Base-by-base conservation (phyloP, 2,329 filamentous ascomycete genomes). In the Cladophialophora exuberans region DNA sequence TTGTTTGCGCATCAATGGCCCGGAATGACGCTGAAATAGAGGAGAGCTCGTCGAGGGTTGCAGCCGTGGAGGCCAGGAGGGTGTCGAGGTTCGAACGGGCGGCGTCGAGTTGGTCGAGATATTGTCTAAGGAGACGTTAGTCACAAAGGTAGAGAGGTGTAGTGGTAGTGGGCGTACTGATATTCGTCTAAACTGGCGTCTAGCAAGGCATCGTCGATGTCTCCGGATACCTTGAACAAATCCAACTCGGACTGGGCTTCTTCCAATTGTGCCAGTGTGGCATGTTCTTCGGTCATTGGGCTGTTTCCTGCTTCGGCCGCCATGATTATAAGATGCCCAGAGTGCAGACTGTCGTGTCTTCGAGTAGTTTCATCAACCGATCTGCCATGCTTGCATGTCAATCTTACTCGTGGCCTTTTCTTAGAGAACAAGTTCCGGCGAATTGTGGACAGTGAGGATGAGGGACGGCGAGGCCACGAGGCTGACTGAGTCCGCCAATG, bases 101-200 rank as follows among this genome's bases (percentile, higher is more conserved):
- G 63, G 93, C 79, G 52, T 85, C 81, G 11, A 96, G 81, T 72
- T 95, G 91, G 65, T 94, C 87, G 60, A 85, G 83, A 70, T 94
- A 97, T 23, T 88, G 76, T 64, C 86, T 89, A 61, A 15, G 22
- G n/a, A 25, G 5, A n/a, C 7, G 26, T 28, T 56, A 22, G 47
- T n/a, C n/a, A 39, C 26, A 41, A 47, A 13, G 45, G 43, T 22
- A 45, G 50, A 58, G 46, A 62, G 57, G 25, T 48, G 10, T 20
- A 10, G 28, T 54, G 28, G 23, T 39, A n/a, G 18, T 23, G 20
- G 22, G 70, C 85, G 63, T 81, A 92, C 85, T 87, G 77, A 70
- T 96, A 96, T 69, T 93, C 85, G 63, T 89, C 85, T 69, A 96
- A 90, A 69, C 89, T 94, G 49, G 90, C 85, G 65, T 92, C 83